A percentile compares a stretch with the other conserved stretches of the same genome.
phyloP scores from a whole-genome alignment of 2,329 filamentous ascomycete species.

The Aspergillus texensis region DNA sequence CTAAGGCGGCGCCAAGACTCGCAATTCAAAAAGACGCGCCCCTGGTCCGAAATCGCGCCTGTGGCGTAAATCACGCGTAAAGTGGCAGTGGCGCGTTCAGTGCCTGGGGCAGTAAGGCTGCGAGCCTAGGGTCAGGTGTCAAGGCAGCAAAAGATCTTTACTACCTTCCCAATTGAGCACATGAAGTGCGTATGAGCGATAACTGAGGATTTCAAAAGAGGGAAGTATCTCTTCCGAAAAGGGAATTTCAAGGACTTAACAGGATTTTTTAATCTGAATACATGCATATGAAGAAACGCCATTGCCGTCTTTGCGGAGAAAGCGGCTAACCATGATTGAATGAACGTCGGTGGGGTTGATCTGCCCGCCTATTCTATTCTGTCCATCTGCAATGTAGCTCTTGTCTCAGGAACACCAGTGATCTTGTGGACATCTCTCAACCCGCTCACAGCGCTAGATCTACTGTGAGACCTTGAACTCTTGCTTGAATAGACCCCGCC shows the following conservation, averaged over 20 bases:
- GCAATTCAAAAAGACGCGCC: constrained; percentile 14
- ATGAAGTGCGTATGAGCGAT: not conserved
- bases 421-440: not conserved
- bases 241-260: not conserved
- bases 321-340: constrained; percentile 18
- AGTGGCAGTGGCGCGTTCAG: constrained; percentile 33
- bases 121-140: not conserved
- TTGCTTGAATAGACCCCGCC: not conserved
- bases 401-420: not conserved
- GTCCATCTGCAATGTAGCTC: constrained; percentile 8
- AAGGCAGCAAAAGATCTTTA: constrained; percentile 5
- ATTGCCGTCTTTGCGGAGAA: constrained; percentile 8
- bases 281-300: constrained; percentile 6
- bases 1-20: constrained; percentile 25
- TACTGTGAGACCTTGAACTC: not conserved
- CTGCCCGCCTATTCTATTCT: constrained; percentile 8
- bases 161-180: not conserved
- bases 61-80: constrained; percentile 36
- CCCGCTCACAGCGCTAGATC: not conserved
- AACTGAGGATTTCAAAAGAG: not conserved
- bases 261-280: not conserved
- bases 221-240: not conserved
- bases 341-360: constrained; percentile 21
- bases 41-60: constrained; percentile 20
- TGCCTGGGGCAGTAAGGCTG: constrained; percentile 29